Evolutionary conservation across 1,139 yeast species (phyloP), one percentile per base, ranked within the genome.

Genomic region (Pneumocystis murina): DNA sequence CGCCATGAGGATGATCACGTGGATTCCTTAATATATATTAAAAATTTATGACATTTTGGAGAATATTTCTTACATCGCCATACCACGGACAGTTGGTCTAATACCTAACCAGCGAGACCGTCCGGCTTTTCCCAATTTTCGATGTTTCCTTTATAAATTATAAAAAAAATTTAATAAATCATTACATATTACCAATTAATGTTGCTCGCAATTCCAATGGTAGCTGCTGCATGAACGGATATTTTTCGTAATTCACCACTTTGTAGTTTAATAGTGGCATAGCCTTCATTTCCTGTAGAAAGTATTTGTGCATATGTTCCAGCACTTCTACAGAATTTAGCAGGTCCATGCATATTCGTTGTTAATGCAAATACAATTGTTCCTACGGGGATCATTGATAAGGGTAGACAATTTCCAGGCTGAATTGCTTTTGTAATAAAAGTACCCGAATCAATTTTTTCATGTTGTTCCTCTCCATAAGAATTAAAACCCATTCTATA

Each of bases 1-100:
- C 99, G 81, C 99, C 99, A 72, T 90, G 94, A 69, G 99, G 99
- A 79, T 92, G 99, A 76, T 92, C 97, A 73, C 85, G 84, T 67
- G 95, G 94, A 77, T 92, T 92, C 55, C 55, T 48, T 48, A 14
- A 38, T 38, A 38, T 24, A 24, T 24, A 16, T 48, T 48, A 48
- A 48, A 10, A 33, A 33, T 33, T 48, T 12, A 12, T 48, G 20
- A 12, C 12, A 24, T 48, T 24, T 10, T 12, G 10, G n/a, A 1
- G 17, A 48, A 24, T 48, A 24, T 7, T 41, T 10, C 55, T 20
- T 48, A 48, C 96, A 89, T 89, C 63, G 98, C 98, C 70, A 90
- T 89, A 82, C 99, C 99, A 80, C 99, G 87, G 55, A 90, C 96
- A 64, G 86, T 83, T 43, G 99, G 98, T 75, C 98, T 84, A 71